Base-by-base conservation (phyloP, 495 filamentous ascomycete species). In the Cercophora newfieldiana region DNA sequence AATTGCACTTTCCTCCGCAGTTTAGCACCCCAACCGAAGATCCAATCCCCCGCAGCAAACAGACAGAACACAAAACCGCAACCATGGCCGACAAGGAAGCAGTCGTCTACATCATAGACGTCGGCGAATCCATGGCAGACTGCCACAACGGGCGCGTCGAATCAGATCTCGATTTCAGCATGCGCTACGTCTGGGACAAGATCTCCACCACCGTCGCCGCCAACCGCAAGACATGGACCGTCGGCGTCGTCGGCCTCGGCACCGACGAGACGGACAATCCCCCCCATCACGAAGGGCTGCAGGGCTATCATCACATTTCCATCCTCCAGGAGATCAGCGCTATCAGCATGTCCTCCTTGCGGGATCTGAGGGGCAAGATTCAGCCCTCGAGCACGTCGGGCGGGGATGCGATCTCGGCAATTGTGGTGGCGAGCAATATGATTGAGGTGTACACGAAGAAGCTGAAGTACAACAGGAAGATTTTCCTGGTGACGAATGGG, bases 141-240 rank as follows among this genome's bases (percentile, higher is more conserved):
- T 85, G 82, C 66, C 85, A 86, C 66, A 81, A 89, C 81, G 93
- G 88, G n/a, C 87, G 96, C 57, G 70, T 76, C 7, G 83, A 93
- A 72, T 89, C 91, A 18, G 91, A 98, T 77, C 86, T 98, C 3
- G 91, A 97, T 62, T 98, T 87, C 83, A 85, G 88, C 21, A 89
- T 98, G 90, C 86, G 86, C 62, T 99, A 97, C 82, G 87, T 99
- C 56, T 99, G 95, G 95, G 95, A 97, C 76, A 93, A 89, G 70
- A 96, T 98, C 69, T 91, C 91, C 0, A 87, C 84, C 22, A 96
- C 91, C 10, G 88, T 99, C 64, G 84, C 89, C 16, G 91, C 90
- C 25, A 90, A 87, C 29, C 88, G 94, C 55, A 97, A 96, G 75
- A 96, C 91, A 6, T 87, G 89, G 66, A 86, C 82, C 6, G 72